Evolutionary conservation across 1,284 basidiomycete species (phyloP), one percentile per base, ranked within the genome.

Genomic region (Porogramme epimiltina): DNA sequence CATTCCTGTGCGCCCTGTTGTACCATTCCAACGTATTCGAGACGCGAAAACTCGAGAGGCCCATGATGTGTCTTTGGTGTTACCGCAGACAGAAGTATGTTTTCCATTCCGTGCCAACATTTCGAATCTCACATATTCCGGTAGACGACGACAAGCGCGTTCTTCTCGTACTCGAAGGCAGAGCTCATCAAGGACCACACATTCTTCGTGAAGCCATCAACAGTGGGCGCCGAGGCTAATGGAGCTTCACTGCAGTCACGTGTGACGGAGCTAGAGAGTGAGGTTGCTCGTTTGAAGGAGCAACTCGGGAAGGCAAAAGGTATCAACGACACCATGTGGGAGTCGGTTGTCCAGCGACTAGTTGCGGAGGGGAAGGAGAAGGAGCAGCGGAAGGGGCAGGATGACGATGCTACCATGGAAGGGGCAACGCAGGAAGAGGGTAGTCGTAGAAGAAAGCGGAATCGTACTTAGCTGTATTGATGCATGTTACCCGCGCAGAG

Each of bases 321-420:
- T 28, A 79, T 95, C 51, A 96, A 95, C 60, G 91, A 95, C 63
- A 78, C 81, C 46, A 95, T 95, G 87, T 95, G 93, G 93, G 87
- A 89, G 59, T 82, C 80, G 1, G 81, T 95, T 3, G 85, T 91
- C 25, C 81, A 85, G 56, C 78, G 71, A 49, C 68, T 83, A n/a
- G 69, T 87, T 4, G 66, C 68, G 23, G 70, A 75, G 47, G 70
- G 68, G 20, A 71, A 71, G 51, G 66, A 62, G 45, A 63, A 62
- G 40, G 54, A 50, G 13, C 49, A 52, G 47, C 42, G 50, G 13
- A 45, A 39, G 20, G 42, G 46, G 20, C 41, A 16, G 6, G 13
- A 40, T 19, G 39, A 45, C 16, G 47, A 23, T 22, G 54, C 54
- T 18, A 18, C 16, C 9, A n/a, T 10, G 34, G 57, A 51, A 4